Conservation (phyloP, 495 filamentous ascomycete species). For the Cercophora newfieldiana region DNA sequence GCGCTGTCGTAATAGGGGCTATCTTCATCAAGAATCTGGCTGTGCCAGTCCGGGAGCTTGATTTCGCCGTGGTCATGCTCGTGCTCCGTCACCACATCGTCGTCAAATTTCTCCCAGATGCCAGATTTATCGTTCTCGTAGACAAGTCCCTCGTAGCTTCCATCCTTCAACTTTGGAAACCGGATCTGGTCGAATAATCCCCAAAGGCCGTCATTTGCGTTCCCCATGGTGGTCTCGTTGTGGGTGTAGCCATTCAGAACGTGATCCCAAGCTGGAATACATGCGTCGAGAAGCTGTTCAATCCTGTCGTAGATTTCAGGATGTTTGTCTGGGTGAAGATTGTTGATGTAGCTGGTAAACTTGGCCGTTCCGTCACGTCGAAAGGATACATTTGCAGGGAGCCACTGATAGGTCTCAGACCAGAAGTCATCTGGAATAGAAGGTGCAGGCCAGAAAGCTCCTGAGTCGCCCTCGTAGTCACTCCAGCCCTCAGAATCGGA, state of each 20-base stretch:
- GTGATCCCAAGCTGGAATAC: conserved; percentile 57
- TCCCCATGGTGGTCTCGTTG: conserved; percentile 27
- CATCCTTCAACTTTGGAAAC: too few species aligned
- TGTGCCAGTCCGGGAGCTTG: background rate
- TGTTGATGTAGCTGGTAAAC: conserved; percentile 70
- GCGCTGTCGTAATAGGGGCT: too few species aligned
- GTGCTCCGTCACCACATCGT: too few species aligned
- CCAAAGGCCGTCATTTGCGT: too few species aligned
- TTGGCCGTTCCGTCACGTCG: conserved; percentile 53
- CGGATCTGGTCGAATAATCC: too few species aligned
- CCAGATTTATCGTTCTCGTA: too few species aligned
- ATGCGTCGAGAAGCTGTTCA: conserved; percentile 51
- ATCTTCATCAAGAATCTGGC: too few species aligned
- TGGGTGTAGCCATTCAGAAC: conserved; percentile 26
- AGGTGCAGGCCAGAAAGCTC: background rate
- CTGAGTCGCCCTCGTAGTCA: too few species aligned
- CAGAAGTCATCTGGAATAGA: conserved; percentile 27
- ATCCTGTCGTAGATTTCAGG: conserved; percentile 51
- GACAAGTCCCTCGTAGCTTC: too few species aligned
- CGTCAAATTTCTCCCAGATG: too few species aligned
- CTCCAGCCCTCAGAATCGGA: too few species aligned
- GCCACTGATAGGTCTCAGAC: conserved; percentile 35
- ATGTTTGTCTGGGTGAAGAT: conserved; percentile 55
- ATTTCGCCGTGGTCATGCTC: background rate
- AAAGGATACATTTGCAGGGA: conserved; percentile 57